These are phyloP conservation scores for Apiospora phragmitis DNA, from an alignment of 2,329 filamentous ascomycete species.

Conservation along the genomic window DNA sequence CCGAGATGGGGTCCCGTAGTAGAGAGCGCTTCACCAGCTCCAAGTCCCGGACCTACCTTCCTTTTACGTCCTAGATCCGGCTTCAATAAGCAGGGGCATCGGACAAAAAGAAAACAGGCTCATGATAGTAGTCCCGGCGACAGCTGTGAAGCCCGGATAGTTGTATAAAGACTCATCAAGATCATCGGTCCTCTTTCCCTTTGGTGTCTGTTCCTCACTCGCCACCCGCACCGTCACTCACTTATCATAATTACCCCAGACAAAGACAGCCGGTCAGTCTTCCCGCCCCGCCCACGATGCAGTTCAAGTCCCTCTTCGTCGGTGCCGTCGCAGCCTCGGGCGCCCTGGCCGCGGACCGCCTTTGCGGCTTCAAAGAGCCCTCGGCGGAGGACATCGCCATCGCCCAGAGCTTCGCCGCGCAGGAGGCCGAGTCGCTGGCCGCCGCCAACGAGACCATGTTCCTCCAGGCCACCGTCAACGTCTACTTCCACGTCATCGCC, in stretches of 20 bases:
- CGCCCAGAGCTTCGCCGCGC: neutral
- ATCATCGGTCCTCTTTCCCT: neutral
- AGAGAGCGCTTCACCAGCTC: neutral
- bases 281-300: neutral
- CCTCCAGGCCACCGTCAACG: constrained; percentile 31
- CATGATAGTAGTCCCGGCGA: neutral
- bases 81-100: neutral
- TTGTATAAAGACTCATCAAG: neutral
- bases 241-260: neutral
- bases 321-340: constrained; percentile 8
- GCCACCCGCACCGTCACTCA: neutral
- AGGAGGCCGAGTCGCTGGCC: neutral
- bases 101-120: neutral
- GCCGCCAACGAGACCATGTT: constrained; percentile 12
- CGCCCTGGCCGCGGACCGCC: neutral
- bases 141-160: neutral
- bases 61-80: neutral
- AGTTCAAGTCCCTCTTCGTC: constrained; percentile 8
- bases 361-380: constrained; percentile 1
- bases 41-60: neutral
- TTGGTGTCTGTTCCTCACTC: neutral
- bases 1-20: no score
- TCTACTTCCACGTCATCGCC: constrained; percentile 31
- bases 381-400: constrained; percentile 6
- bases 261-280: neutral